A percentile compares a stretch with the other conserved stretches of the same genome.
Evolutionary conservation across 2,329 filamentous ascomycete genomes (phyloP).

Genomic region (Microascus cirrosus): DNA sequence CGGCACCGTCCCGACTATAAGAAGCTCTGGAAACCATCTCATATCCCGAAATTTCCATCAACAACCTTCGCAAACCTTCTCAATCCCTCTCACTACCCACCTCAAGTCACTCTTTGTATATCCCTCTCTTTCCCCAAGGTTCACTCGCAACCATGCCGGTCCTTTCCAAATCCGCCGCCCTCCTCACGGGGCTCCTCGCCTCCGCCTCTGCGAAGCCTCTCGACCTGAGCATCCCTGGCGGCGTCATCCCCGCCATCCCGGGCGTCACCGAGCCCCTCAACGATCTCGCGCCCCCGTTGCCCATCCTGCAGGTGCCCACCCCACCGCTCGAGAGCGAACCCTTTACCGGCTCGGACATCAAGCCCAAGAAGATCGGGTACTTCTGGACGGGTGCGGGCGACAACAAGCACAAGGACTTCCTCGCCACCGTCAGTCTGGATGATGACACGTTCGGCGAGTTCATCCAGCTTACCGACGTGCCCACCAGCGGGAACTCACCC

Average conservation of each 20-base stretch:
- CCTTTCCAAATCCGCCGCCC: conserved; percentile 1
- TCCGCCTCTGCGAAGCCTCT: conserved; percentile 14
- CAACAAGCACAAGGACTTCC: conserved; percentile 47
- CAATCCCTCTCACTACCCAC: neutral
- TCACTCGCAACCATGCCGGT: neutral
- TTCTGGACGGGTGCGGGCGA: conserved; percentile 53
- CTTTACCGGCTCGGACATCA: conserved; percentile 40
- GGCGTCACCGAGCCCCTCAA: conserved; percentile 47
- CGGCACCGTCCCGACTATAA: neutral
- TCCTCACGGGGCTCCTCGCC: neutral
- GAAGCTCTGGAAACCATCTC: neutral
- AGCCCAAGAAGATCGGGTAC: conserved; percentile 56
- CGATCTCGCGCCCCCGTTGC: conserved; percentile 37
- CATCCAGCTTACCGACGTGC: conserved; percentile 45
- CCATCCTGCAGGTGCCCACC: conserved; percentile 48
- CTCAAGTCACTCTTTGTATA: neutral
- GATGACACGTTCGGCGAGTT: conserved; percentile 53
- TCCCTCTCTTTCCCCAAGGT: neutral
- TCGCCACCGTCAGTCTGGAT: conserved; percentile 47
- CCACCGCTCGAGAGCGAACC: conserved; percentile 42
- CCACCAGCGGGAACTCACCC: conserved; percentile 46
- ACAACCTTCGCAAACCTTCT: neutral
- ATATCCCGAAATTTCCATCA: neutral
- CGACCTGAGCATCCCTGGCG: conserved; percentile 26
- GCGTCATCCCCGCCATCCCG: conserved; percentile 45